Evolutionary conservation across 495 filamentous ascomycete species (phyloP), one percentile per base, ranked within the genome.

Genomic region (Tuber brumale): DNA sequence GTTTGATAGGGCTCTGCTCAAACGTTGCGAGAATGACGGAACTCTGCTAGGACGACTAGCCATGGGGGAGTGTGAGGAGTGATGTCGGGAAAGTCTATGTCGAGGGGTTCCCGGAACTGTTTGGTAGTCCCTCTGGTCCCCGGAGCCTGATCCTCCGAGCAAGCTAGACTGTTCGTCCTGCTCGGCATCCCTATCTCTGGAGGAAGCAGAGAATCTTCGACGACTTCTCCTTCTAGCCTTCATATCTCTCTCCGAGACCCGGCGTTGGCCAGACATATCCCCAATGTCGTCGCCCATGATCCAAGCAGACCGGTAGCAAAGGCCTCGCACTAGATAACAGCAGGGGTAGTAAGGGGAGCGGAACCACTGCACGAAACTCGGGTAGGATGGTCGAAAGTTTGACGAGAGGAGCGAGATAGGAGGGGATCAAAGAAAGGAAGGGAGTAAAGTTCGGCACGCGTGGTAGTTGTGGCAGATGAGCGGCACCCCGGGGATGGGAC

Each of bases 1-100:
- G 70, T 71, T 75, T 45, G 82, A 81, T 41, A 83, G 74, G 19
- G 79, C 79, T 61, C 75, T 83, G 70, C 79, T 81, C 18, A 83
- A 72, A n/a, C 79, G 61, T 27, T 79, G 76, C 2, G 82, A 80
- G 74, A 83, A 83, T 21, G 81, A 83, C 51, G 81, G 71, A 7
- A 83, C 73, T 46, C 77, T 76, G 42, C 79, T 79, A 18, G 76
- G 74, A 23, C 79, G 74, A 42, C 45, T 70, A 44, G 82, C 74
- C 39, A 46, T 44, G 23, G 51, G 76, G 43, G 74, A 70, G 69
- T 69, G 42, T 21, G 75, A 75, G 2, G 82, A 81, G 72, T 83
- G 81, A 44, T 81, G 57, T 66, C 57, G 57, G 31, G 82, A 81
- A 51, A 83, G 51, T 23, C 82, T 79, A n/a, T 79, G 81, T 31